phyloP scores from a whole-genome alignment of 306 rosid species.

The Lablab purpureus region DNA sequence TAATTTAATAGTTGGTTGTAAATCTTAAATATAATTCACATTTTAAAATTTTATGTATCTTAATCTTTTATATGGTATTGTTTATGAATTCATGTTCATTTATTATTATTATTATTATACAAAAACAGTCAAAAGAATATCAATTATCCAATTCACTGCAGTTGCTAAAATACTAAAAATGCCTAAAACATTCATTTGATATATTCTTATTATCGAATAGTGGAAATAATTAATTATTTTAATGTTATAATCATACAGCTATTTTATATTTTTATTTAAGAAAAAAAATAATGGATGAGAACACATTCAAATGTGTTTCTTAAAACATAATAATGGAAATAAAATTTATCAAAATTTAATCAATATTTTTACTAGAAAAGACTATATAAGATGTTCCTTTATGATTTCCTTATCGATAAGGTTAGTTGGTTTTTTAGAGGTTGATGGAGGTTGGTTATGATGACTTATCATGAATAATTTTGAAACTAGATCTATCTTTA shows the following conservation, averaged over 20 bases:
- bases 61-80: no score
- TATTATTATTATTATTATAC: neutral
- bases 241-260: neutral
- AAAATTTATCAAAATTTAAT: no score
- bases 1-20: no score
- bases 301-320: neutral
- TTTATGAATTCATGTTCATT: neutral
- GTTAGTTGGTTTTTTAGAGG: neutral
- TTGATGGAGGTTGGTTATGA: conserved; percentile 13
- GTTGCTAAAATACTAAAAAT: neutral
- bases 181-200: neutral
- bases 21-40: no score
- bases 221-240: neutral
- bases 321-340: no score
- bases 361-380: neutral
- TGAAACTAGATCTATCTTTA: conserved; percentile 7
- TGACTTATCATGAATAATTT: neutral
- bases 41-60: neutral
- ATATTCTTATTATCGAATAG: neutral
- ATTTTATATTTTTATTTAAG: neutral
- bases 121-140: no score
- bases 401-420: neutral
- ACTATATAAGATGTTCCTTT: neutral
- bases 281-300: no score
- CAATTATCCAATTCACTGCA: neutral